These are phyloP conservation scores for Yamadazyma sp. DNA, from an alignment of 805 yeast species.

Conservation along the genomic window DNA sequence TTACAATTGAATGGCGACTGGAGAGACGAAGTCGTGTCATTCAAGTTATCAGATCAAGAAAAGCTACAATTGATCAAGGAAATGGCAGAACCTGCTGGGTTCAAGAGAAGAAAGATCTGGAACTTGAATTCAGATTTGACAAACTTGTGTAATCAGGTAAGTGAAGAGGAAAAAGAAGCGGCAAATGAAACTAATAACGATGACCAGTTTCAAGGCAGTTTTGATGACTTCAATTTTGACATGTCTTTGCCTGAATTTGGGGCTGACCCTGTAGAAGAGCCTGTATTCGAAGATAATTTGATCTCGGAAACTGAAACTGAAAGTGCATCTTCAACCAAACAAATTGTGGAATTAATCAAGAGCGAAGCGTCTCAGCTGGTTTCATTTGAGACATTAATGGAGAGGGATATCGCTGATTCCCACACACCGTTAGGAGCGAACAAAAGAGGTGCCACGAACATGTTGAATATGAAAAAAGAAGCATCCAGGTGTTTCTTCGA, in stretches of 20 bases:
- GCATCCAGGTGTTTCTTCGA: constrained; percentile 80
- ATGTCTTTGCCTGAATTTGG: constrained; percentile 23
- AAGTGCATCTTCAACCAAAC: constrained; percentile 40
- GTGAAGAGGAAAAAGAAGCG: constrained; percentile 19
- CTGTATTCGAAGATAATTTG: constrained; percentile 9
- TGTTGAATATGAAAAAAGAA: constrained; percentile 45
- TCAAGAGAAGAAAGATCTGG: constrained; percentile 28
- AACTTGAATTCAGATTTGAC: constrained; percentile 13
- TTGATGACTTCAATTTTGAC: constrained; percentile 20
- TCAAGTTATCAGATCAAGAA: constrained; percentile 29
- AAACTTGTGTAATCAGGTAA: constrained; percentile 10
- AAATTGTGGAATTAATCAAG: constrained; percentile 51
- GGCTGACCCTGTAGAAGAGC: constrained; percentile 10
- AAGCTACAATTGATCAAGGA: constrained; percentile 36
- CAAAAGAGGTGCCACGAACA: constrained; percentile 35
- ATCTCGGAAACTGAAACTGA: constrained; percentile 9
- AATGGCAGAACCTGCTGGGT: constrained; percentile 27
- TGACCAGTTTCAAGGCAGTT: constrained; percentile 18
- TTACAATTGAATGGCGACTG: constrained; percentile 20
- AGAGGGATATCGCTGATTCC: constrained; percentile 11
- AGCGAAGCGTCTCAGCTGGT: constrained; percentile 20
- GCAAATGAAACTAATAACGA: constrained; percentile 6
- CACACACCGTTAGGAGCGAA: constrained; percentile 54
- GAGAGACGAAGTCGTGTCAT: constrained; percentile 21
- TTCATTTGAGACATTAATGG: constrained; percentile 10